Base-by-base conservation (phyloP, 1,284 basidiomycete genomes). In the Rhodotorula sp. region DNA sequence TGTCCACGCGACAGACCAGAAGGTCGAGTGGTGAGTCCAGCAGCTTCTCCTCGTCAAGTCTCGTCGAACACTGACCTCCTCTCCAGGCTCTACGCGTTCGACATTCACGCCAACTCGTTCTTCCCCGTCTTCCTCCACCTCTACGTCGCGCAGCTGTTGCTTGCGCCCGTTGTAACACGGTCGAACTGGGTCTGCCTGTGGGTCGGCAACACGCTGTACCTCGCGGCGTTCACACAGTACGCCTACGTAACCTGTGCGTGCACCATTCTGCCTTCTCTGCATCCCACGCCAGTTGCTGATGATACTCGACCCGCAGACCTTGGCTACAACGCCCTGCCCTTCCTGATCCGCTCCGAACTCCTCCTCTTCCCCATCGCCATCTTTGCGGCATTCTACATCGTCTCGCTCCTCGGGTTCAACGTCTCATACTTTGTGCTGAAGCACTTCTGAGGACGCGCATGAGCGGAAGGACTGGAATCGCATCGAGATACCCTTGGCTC, bases 51-150 rank as follows among this genome's bases (percentile, higher is more conserved):
- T 18, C 40, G 40, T 30, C 48, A 0, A 24, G 5, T 4, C 22
- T 28, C 22, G 16, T 1, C 52, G 28, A 9, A n/a, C 26, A 20
- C 20, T 34, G 24, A 18, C 10, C 10, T 24, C 37, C 18, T 1
- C 20, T 18, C 26, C 68, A 76, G 90, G 89, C 89, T 88, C 24
- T 96, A 94, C 80, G 90, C 90, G 22, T 94, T 97, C 77, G 94
- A 96, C 80, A 90, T 96, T 24, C 92, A 94, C 78, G 93, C 90
- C 72, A 96, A 96, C 78, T 88, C 91, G 8, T 96, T 96, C 84
- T 95, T 95, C 81, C 93, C 93, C 7, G 83, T 92, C 64, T 94
- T 91, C 81, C 85, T 95, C 68, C 89, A 90, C 24, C 85, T 94
- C 62, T 94, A 94, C 79, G 83, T 92, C 63, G 89, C 88, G 0